Percentiles rank a stretch among this genome's conserved stretches.
Conservation (phyloP, 78 protist genomes). For the Dictyostelium firmibasis region DNA sequence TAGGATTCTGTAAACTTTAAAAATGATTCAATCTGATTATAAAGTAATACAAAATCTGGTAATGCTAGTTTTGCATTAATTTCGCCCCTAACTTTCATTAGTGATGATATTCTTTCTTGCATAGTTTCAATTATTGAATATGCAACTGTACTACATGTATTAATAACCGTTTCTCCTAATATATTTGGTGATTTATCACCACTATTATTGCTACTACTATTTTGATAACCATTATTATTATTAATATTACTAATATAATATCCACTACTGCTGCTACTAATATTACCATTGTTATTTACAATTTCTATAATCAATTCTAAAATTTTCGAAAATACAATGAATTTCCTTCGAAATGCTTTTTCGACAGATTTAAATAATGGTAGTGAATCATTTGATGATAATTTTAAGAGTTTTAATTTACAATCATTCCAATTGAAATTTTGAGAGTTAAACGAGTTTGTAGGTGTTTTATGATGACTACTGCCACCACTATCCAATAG, state of each 20-base stretch:
- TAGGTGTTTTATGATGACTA: not conserved
- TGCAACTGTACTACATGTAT: slow-evolving; percentile 10
- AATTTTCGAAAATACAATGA: not conserved
- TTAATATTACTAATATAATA: not conserved
- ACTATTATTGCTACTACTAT: not conserved
- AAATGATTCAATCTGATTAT: slow-evolving; percentile 50
- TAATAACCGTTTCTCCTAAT: slow-evolving; percentile 8
- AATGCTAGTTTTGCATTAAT: slow-evolving; percentile 53
- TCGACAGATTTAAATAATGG: slow-evolving; percentile 41
- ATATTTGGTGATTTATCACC: not conserved
- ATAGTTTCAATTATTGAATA: slow-evolving; percentile 40
- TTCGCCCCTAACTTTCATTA: slow-evolving; percentile 60
- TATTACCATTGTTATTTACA: not conserved
- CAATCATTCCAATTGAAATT: slow-evolving; percentile 47
- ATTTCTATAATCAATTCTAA: not conserved
- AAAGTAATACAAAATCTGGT: slow-evolving; percentile 57
- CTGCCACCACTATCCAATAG: not conserved
- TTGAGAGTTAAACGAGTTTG: not conserved
- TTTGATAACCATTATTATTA: not conserved
- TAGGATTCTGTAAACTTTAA: slow-evolving; percentile 30
- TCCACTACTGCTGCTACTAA: too few species aligned
- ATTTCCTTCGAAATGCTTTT: slow-evolving; percentile 22
- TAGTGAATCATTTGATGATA: slow-evolving; percentile 44
- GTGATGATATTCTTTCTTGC: slow-evolving; percentile 55
- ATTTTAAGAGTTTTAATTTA: slow-evolving; percentile 13